Evolutionary conservation across 306 rosid genomes (phyloP), one percentile per base, ranked within the genome.

Genomic region (Canavalia ensiformis): DNA sequence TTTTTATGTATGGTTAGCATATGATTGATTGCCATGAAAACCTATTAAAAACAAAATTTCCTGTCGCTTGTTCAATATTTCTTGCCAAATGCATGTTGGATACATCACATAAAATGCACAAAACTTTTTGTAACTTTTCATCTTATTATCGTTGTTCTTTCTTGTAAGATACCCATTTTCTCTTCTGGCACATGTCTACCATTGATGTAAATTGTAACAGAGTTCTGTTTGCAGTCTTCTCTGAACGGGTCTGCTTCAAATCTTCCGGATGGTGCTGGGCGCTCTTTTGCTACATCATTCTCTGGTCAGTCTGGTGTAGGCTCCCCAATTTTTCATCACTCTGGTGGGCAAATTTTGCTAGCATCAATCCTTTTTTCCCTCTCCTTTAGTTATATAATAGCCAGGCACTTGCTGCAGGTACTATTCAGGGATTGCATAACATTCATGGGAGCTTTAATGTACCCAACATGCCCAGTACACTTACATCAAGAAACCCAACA

Each of bases 261-360:
- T 90, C 91, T 90, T 85, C 94, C 89, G 46, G 99, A 95, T 45
- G 86, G 93, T 73, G 74, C 88, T 66, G 98, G 98, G 51, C 90
- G 99, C 84, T 88, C 97, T 77, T 93, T 90, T 87, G 81, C 94
- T 4, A 69, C 97, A 42, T 91, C 98, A 37, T 95, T 93, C 92
- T 93, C 99, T 84, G 92, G 94, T 88, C 99, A 95, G 87, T 91
- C 97, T 87, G 99, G 98, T 85, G 96, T 92, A 2, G 98, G 92
- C 75, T 91, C 99, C 81, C 94, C 99, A 13, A 88, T 69, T 75
- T 95, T 89, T 85, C 98, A 95, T 87, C 98, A 93, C 83, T 34
- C 91, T 7, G 99, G 98, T 95, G 86, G 84, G 98, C 88, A 69
- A 62, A 72, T 63, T 73, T 85, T 82, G 52, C 75, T 88, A 51